Base-by-base conservation (phyloP, 768 basidiomycete species). In the Russula sp. region DNA sequence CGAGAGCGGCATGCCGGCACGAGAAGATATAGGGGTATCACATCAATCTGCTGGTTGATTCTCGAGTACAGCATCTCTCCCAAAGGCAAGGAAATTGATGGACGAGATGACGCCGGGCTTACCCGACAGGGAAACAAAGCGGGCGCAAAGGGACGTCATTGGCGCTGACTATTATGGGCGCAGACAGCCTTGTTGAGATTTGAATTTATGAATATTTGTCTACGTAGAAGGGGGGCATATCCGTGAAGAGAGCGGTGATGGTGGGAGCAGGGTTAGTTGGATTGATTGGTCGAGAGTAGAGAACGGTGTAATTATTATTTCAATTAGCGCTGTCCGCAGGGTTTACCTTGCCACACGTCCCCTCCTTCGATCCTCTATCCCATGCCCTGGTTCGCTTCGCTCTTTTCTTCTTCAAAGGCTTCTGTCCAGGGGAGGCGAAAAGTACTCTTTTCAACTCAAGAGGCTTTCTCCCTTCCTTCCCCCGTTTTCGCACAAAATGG, bases 381-480 rank as follows among this genome's bases (percentile, higher is more conserved):
- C 62, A 91, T 91, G 89, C 84, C 85, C 76, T 91, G 89, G 89
- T 76, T 91, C 55, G 76, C 81, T 32, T 83, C 84, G 68, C 77
- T 89, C 61, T 90, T 91, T 75, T 79, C 82, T 24, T 72, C 79
- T 24, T 72, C 79, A 58, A 63, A 65, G 56, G 79, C 82, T 67
- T 74, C 74, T 55, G 72, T 79, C 28, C 79, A 82, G 71, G 80
- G 79, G 66, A 71, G 79, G 38, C 77, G 84, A 63, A 81, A 81
- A 74, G 84, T 89, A 32, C 83, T 94, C 68, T 84, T 83, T 36
- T 85, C 84, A 18, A 94, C 93, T 7, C 84, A 89, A 72, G 92
- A 94, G 73, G 92, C 94, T 66, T 95, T 95, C 76, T 89, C 90
- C 55, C 80, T 96, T 38, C 90, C 91, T 51, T 89, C 89, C 28